Percentiles rank a stretch among this genome's conserved stretches.
Evolutionary conservation across 257 asterid genomes (phyloP).

Genomic region (Plantago ovata): DNA sequence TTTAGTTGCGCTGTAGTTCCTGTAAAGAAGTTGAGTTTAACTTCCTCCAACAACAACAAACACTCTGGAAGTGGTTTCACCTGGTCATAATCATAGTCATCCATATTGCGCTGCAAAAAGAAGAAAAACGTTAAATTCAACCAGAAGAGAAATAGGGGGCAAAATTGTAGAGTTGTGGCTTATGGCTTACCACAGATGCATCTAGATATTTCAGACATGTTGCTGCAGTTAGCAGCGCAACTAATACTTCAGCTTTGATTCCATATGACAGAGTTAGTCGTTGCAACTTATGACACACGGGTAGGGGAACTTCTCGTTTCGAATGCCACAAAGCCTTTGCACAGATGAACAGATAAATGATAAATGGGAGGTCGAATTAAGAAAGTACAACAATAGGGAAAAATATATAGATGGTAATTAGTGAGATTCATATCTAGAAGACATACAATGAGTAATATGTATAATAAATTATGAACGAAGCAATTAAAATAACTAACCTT

Average conservation of each 20-base stretch:
- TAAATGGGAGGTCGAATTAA: background rate
- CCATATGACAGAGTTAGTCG: background rate
- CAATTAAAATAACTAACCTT: slow-evolving; percentile 16
- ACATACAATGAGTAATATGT: background rate
- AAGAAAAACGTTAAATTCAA: background rate
- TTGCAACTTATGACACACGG: background rate
- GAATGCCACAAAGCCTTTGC: slow-evolving; percentile 3
- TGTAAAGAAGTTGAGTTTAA: background rate
- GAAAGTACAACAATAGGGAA: background rate
- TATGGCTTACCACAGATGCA: slow-evolving; percentile 1
- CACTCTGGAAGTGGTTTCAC: background rate
- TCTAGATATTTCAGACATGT: slow-evolving; percentile 1
- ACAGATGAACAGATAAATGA: background rate
- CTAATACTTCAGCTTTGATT: background rate
- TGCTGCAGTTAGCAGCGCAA: background rate
- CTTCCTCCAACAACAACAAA: background rate
- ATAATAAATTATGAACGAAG: background rate
- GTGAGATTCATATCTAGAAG: background rate
- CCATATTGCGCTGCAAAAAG: background rate
- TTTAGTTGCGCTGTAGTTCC: background rate
- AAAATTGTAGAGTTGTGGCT: background rate
- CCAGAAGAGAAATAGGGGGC: background rate
- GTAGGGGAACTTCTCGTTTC: background rate
- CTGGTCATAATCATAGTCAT: background rate
- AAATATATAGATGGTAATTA: background rate